These are phyloP conservation scores for Collybia sp. DNA, from an alignment of 768 basidiomycete genomes.

Conservation along the genomic window DNA sequence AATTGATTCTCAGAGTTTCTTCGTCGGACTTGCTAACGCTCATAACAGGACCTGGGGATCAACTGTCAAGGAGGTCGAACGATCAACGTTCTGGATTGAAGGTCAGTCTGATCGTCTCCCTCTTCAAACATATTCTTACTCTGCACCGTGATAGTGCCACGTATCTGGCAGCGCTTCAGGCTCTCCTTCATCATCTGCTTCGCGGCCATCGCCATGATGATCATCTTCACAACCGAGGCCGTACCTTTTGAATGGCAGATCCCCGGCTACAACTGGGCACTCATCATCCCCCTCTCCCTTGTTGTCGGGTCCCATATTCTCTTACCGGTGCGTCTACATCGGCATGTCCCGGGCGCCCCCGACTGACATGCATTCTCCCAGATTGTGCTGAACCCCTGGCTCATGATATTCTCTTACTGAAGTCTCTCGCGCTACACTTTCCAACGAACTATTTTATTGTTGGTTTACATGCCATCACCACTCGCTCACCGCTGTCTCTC, in stretches of 20 bases:
- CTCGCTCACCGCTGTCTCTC: not conserved
- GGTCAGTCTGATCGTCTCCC: conserved; percentile 15
- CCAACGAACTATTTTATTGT: not conserved
- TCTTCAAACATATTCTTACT: conserved; percentile 1
- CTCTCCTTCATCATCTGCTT: conserved; percentile 63
- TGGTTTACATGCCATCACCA: not conserved
- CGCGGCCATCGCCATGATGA: conserved; percentile 51
- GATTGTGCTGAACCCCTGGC: conserved; percentile 82
- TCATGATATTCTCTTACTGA: conserved; percentile 76
- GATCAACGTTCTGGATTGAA: conserved; percentile 88
- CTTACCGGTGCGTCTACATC: conserved; percentile 56
- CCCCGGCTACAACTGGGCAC: conserved; percentile 58
- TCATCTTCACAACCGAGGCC: conserved; percentile 48
- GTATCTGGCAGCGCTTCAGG: conserved; percentile 80
- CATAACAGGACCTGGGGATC: conserved; percentile 47
- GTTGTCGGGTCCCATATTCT: conserved; percentile 66
- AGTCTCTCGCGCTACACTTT: not conserved
- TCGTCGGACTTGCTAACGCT: conserved; percentile 4
- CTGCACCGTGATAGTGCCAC: conserved; percentile 46
- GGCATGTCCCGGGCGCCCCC: conserved; percentile 1
- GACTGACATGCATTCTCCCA: conserved; percentile 12
- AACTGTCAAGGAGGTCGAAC: conserved; percentile 76
- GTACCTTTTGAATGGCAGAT: conserved; percentile 70
- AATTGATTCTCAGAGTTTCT: conserved; percentile 11
- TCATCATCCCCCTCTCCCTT: conserved; percentile 69